Conservation (phyloP, 352 stramenopile genomes). For the Globisporangium canariense region DNA sequence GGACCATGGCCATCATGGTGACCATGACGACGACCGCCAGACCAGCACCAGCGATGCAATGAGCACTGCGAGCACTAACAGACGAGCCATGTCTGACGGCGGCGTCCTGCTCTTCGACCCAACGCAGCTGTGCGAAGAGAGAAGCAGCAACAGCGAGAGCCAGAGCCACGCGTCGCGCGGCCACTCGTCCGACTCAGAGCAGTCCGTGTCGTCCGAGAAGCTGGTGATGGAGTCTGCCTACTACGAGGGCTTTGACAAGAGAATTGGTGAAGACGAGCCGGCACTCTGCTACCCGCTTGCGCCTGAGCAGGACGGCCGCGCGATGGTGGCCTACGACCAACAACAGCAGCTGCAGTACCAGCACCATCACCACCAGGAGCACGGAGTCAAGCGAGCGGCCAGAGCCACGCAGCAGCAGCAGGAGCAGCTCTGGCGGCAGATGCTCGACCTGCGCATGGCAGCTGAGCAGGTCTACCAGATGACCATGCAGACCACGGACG, state of each 20-base stretch:
- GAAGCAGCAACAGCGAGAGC: no score
- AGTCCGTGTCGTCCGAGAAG: neutral
- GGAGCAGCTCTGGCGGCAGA: slow-evolving; percentile 12
- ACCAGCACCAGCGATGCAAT: neutral
- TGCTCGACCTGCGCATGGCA: slow-evolving; percentile 7
- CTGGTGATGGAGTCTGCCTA: neutral
- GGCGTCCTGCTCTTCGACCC: slow-evolving; percentile 9
- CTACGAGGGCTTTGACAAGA: neutral
- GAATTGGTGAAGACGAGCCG: neutral
- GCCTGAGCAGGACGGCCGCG: neutral
- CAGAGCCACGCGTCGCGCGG: neutral
- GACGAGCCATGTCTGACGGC: slow-evolving; percentile 3
- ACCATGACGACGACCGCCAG: neutral
- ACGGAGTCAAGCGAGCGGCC: neutral
- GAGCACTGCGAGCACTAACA: neutral
- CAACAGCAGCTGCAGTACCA: neutral
- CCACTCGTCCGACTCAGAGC: slow-evolving; percentile 11
- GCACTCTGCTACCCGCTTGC: neutral
- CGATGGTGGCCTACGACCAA: neutral
- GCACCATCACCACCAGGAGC: no score
- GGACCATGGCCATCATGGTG: neutral
- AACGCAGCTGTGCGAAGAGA: slow-evolving; percentile 5
- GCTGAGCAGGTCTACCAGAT: slow-evolving; percentile 12
- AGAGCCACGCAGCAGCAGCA: neutral
- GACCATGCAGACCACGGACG: slow-evolving; percentile 8